Conservation (phyloP, 2,329 filamentous ascomycete genomes). For the Colletotrichum spaethianum region DNA sequence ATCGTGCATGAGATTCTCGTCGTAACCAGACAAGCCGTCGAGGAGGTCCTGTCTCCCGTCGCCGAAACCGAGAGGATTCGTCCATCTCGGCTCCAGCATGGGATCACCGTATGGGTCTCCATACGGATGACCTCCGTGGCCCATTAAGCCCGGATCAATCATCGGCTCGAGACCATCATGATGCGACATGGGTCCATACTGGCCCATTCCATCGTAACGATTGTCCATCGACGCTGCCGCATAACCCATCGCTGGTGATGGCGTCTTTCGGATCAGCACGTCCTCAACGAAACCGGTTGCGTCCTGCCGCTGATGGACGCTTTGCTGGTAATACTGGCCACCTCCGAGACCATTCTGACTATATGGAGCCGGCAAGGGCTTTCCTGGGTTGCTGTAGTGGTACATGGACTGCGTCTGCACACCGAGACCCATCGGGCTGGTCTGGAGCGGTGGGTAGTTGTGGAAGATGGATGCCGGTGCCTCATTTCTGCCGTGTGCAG, state of each 20-base stretch:
- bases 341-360: slow-evolving; percentile 47
- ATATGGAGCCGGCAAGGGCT: slow-evolving; percentile 56
- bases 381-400: slow-evolving; percentile 43
- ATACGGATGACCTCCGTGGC: slow-evolving; percentile 37
- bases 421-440: slow-evolving; percentile 38
- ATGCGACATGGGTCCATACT: slow-evolving; percentile 39
- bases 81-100: slow-evolving; percentile 40
- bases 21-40: slow-evolving; percentile 42
- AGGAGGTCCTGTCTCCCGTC: slow-evolving; percentile 34
- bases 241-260: slow-evolving; percentile 48
- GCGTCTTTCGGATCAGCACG: slow-evolving; percentile 51
- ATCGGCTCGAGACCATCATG: slow-evolving; percentile 43
- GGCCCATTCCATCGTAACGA: slow-evolving; percentile 39
- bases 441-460: slow-evolving; percentile 28
- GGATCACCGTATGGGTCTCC: slow-evolving; percentile 35
- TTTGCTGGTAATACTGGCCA: slow-evolving; percentile 56
- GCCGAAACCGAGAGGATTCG: slow-evolving; percentile 32
- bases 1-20: slow-evolving; percentile 42
- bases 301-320: slow-evolving; percentile 46
- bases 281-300: slow-evolving; percentile 47
- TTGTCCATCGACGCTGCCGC: slow-evolving; percentile 33
- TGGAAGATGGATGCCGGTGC: slow-evolving; percentile 43
- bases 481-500: slow-evolving; percentile 49
- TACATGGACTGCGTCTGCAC: slow-evolving; percentile 41
- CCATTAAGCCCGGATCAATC: slow-evolving; percentile 40